Base-by-base conservation (phyloP, 2,329 filamentous ascomycete genomes). In the Gremmenia infestans region DNA sequence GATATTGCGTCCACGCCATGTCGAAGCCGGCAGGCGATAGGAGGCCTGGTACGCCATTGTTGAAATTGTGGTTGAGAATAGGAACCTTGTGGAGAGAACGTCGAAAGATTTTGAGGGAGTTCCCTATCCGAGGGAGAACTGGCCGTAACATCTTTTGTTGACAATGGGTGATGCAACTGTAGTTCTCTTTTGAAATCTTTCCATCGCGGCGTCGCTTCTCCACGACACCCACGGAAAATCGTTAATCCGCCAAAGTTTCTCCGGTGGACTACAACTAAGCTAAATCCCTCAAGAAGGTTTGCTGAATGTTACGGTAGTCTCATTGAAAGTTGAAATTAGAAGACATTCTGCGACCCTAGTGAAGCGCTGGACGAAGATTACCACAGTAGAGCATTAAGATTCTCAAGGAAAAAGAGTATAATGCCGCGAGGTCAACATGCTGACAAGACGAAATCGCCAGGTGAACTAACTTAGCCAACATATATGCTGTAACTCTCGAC, bases 1-100 rank as follows among this genome's bases (percentile, higher is more conserved):
- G 91, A 75, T 97, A 96, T 68, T 91, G 78, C 36, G 81, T 86
- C 86, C 91, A 99, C 50, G 91, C 86, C 53, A 89, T 80, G 54
- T 87, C 75, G 73, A 89, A 95, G 53, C 82, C 89, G 50, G 81
- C 76, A 2, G 79, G 72, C 32, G 85, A 85, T 69, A 96, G 78
- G 58, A 97, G 78, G 14, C 83, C 82, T n/a, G 83, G 81, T 5
- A 96, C 78, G 57, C 78, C 81, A 46, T 78, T 56, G 8, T 63
- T 62, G 73, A 73, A 78, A 63, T 77, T 69, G 54, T 80, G 75
- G 36, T 65, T 66, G 60, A 82, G 72, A 39, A 65, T 50, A n/a
- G 79, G 78, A 23, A 82, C 68, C 43, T 70, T 59, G 66, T 83
- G 80, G 49, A 78, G 62, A 48, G 73, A 73, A 60, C 79, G 75